Conservation (phyloP, 257 asterid genomes). For the Penstemon eatonii region DNA sequence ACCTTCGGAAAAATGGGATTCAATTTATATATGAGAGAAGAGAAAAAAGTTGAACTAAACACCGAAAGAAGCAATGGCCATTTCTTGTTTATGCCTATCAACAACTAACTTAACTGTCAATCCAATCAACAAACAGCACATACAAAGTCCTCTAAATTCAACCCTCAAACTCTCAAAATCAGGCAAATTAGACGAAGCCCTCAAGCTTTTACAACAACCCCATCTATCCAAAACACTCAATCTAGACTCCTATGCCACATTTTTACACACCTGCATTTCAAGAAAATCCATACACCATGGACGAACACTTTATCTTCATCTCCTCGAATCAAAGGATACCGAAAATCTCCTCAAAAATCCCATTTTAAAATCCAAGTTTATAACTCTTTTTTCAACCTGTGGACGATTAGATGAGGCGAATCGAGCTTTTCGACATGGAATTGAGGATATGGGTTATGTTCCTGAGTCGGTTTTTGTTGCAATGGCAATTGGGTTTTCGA, state of each 20-base stretch:
- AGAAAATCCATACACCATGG: conserved; percentile 46
- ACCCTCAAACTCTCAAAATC: conserved; percentile 43
- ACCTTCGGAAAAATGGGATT: no score
- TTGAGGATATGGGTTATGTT: conserved; percentile 24
- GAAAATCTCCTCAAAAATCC: conserved; percentile 35
- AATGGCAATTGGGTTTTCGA: conserved; percentile 51
- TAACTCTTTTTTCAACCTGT: conserved; percentile 54
- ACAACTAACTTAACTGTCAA: conserved; percentile 39
- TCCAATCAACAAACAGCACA: conserved; percentile 23
- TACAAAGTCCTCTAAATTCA: conserved; percentile 29
- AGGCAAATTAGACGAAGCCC: conserved; percentile 50
- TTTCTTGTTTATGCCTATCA: conserved; percentile 19
- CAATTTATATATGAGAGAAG: background rate
- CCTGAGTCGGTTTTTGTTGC: conserved; percentile 51
- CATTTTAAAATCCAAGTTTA: conserved; percentile 42
- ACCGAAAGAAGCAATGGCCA: conserved; percentile 13
- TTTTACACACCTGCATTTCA: conserved; percentile 50
- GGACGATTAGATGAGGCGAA: conserved; percentile 46
- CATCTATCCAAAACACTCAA: conserved; percentile 20
- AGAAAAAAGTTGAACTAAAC: no score
- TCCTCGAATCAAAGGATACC: conserved; percentile 33
- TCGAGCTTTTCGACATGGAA: conserved; percentile 37
- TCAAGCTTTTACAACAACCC: conserved; percentile 39
- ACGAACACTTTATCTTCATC: conserved; percentile 37
- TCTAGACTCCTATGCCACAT: conserved; percentile 35